These are phyloP conservation scores for Sugiyamaella grinbergsii DNA, from an alignment of 1,139 yeast genomes.

Conservation along the genomic window DNA sequence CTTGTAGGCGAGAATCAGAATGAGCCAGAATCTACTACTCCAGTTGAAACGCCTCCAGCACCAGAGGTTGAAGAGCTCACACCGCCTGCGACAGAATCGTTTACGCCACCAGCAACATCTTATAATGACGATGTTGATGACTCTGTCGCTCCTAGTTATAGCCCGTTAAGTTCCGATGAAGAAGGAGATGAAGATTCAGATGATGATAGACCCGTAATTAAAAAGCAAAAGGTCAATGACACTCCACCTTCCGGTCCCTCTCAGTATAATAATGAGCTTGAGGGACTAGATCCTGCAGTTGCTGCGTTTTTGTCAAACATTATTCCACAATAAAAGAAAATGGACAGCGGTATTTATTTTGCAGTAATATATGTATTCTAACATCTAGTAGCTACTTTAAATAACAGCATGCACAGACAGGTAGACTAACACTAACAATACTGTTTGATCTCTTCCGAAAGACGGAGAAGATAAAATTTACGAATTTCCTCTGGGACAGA, in stretches of 20 bases:
- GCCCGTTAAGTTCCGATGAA: slow-evolving; percentile 41
- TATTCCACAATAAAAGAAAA: slow-evolving; percentile 1
- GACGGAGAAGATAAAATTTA: slow-evolving; percentile 37
- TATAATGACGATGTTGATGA: slow-evolving; percentile 36
- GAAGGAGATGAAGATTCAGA: slow-evolving; percentile 41
- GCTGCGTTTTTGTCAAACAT: slow-evolving; percentile 38
- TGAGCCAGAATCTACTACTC: slow-evolving; percentile 36
- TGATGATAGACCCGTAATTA: slow-evolving; percentile 28
- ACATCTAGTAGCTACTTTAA: too few relatives aligned
- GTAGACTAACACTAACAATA: slow-evolving; percentile 5
- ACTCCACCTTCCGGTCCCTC: slow-evolving; percentile 13
- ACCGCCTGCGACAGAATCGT: slow-evolving; percentile 32
- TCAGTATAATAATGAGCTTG: slow-evolving; percentile 24
- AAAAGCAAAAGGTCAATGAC: slow-evolving; percentile 23
- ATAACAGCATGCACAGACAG: too few relatives aligned
- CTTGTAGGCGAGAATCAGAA: slow-evolving; percentile 33
- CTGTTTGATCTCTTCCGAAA: slow-evolving; percentile 34
- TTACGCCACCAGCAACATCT: slow-evolving; percentile 1
- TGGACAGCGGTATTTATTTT: slow-evolving; percentile 10
- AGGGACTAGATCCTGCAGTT: slow-evolving; percentile 39
- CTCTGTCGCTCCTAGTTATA: slow-evolving; percentile 46
- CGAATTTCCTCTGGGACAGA: slow-evolving; percentile 35
- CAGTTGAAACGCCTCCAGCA: slow-evolving; percentile 26
- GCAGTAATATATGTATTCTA: slow-evolving; percentile 14
- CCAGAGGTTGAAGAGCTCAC: slow-evolving; percentile 18